Percentiles rank a stretch among this genome's conserved stretches.
Evolutionary conservation across 495 filamentous ascomycete species (phyloP).

Genomic region (Aspergillus mulundensis): DNA sequence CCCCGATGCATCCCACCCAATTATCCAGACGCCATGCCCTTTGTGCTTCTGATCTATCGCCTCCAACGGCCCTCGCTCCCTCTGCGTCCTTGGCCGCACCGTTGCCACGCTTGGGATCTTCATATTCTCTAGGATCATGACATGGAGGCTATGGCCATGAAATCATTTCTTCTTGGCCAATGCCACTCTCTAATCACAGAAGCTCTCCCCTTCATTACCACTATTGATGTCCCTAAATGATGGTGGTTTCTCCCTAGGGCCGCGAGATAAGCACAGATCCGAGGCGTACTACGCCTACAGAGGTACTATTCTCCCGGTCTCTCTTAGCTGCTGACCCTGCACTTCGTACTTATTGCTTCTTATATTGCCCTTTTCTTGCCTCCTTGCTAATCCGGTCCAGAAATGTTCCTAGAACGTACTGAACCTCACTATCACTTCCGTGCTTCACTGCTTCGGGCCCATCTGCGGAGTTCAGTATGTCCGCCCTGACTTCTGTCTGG

Average conservation of each 20-base stretch:
- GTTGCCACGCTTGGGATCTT: constrained; percentile 1
- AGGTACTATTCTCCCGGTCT: constrained; percentile 4
- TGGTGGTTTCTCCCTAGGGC: constrained; percentile 24
- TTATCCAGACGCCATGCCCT: not conserved
- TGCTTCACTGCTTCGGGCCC: constrained; percentile 1
- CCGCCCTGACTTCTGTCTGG: constrained; percentile 54
- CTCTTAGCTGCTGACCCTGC: not conserved
- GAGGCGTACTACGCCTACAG: not conserved
- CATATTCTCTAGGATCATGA: not conserved
- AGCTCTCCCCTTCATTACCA: constrained; percentile 1
- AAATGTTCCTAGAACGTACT: constrained; percentile 6
- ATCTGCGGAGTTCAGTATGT: constrained; percentile 19
- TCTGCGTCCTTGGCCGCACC: not conserved
- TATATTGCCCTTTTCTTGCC: not conserved
- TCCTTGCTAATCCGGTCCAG: constrained; percentile 6
- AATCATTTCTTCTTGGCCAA: constrained; percentile 1
- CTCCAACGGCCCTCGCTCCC: not conserved
- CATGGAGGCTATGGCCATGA: not conserved
- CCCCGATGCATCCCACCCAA: not conserved
- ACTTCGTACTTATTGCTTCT: constrained; percentile 6
- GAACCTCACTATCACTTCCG: not conserved
- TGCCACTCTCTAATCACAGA: not conserved
- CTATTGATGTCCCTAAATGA: constrained; percentile 20
- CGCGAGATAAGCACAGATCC: constrained; percentile 30
- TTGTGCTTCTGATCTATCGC: constrained; percentile 2